phyloP scores from a whole-genome alignment of 2,329 filamentous ascomycete genomes.

The Blumeria hordei region DNA sequence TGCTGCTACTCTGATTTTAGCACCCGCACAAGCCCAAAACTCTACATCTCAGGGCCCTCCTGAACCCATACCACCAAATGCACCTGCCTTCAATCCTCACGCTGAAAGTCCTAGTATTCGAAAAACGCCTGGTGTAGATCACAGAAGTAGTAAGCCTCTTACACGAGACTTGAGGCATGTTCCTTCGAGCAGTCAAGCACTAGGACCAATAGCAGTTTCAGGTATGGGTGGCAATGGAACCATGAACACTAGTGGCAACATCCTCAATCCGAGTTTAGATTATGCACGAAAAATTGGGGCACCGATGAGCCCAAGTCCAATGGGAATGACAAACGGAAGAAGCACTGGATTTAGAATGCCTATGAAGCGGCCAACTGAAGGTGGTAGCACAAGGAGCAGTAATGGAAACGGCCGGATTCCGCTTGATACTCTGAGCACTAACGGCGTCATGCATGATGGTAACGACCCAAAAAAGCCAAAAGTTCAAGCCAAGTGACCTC shows the following conservation, averaged over 20 bases:
- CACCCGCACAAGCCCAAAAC: slow-evolving; percentile 12
- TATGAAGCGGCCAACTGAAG: slow-evolving; percentile 18
- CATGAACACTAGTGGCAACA: slow-evolving; percentile 16
- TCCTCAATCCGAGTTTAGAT: slow-evolving; percentile 29
- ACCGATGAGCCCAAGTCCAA: slow-evolving; percentile 27
- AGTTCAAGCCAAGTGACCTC: slow-evolving; percentile 4
- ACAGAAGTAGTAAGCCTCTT: slow-evolving; percentile 49
- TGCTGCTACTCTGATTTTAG: slow-evolving; percentile 31
- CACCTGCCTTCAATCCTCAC: slow-evolving; percentile 44
- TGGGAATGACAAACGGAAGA: neutral
- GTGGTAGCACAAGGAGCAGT: slow-evolving; percentile 4
- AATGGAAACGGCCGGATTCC: slow-evolving; percentile 8
- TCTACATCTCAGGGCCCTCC: slow-evolving; percentile 9
- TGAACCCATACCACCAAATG: slow-evolving; percentile 20
- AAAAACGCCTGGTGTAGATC: slow-evolving; percentile 72
- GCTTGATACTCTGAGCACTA: neutral
- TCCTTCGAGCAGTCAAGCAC: slow-evolving; percentile 14
- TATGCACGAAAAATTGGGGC: slow-evolving; percentile 32
- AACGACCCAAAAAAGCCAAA: slow-evolving; percentile 15
- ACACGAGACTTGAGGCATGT: slow-evolving; percentile 30
- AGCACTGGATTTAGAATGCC: slow-evolving; percentile 1
- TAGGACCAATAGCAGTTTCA: slow-evolving; percentile 1
- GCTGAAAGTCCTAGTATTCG: slow-evolving; percentile 65
- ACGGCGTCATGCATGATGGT: slow-evolving; percentile 3
- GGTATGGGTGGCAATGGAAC: neutral